Percentiles rank a stretch among this genome's conserved stretches.
phyloP scores from a whole-genome alignment of 768 basidiomycete genomes.

The Rickenella mellea region DNA sequence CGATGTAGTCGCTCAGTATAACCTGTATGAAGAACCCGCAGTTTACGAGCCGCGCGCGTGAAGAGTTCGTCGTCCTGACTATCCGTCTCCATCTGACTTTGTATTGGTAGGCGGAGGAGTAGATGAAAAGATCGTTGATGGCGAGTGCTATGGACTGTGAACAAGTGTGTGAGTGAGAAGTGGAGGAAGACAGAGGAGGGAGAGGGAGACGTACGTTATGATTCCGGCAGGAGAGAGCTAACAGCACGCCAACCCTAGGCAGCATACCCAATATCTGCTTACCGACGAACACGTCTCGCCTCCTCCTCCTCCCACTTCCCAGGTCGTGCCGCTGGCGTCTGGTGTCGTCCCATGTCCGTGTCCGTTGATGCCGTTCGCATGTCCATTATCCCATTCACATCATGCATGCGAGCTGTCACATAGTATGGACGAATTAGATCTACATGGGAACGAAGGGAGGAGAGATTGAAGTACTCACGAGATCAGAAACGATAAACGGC shows the following conservation, averaged over 20 bases:
- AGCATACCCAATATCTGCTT: constrained; percentile 59
- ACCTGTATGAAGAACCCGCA: constrained; percentile 64
- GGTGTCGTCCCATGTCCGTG: too few relatives aligned
- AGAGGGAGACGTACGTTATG: constrained; percentile 47
- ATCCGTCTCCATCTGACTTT: constrained; percentile 15
- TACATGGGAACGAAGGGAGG: too few relatives aligned
- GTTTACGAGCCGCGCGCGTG: constrained; percentile 62
- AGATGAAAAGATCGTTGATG: constrained; percentile 58
- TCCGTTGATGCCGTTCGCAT: too few relatives aligned
- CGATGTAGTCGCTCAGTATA: constrained; percentile 66
- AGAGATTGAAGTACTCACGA: constrained; percentile 16
- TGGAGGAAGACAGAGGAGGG: neutral
- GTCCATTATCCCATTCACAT: too few relatives aligned
- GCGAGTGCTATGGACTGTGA: constrained; percentile 64
- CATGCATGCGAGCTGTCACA: constrained; percentile 14
- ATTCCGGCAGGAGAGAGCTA: constrained; percentile 61
- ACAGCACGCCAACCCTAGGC: constrained; percentile 56
- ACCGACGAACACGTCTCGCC: constrained; percentile 72
- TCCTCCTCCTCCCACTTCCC: too few relatives aligned
- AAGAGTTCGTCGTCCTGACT: constrained; percentile 73
- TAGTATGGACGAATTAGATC: neutral
- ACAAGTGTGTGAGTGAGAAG: constrained; percentile 5
- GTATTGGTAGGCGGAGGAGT: constrained; percentile 12
- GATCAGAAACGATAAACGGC: constrained; percentile 14
- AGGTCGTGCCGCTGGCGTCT: too few relatives aligned